These are phyloP conservation scores for Nadsonia fulvescens DNA, from an alignment of 805 yeast species.

Conservation along the genomic window DNA sequence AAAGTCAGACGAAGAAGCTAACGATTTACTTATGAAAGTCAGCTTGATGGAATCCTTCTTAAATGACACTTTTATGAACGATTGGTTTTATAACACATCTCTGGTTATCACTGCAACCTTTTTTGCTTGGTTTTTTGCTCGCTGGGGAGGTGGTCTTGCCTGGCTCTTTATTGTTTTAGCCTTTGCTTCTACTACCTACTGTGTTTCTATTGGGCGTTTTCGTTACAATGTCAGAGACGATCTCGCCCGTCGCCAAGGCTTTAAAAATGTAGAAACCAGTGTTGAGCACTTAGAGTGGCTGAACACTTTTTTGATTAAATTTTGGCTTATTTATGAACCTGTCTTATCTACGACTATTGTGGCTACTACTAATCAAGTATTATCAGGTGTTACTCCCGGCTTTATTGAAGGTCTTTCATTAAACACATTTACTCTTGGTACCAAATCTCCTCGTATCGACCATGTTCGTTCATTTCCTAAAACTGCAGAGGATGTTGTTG, in stretches of 20 bases:
- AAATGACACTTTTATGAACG: slow-evolving; percentile 69
- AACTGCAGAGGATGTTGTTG: slow-evolving; percentile 83
- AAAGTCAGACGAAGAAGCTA: slow-evolving; percentile 44
- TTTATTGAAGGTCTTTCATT: slow-evolving; percentile 73
- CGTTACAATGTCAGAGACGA: slow-evolving; percentile 57
- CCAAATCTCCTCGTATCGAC: slow-evolving; percentile 90
- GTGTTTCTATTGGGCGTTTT: slow-evolving; percentile 69
- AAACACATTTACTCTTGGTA: slow-evolving; percentile 78
- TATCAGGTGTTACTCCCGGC: slow-evolving; percentile 71
- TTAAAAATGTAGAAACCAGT: slow-evolving; percentile 67
- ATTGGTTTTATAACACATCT: slow-evolving; percentile 89
- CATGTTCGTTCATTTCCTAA: slow-evolving; percentile 75
- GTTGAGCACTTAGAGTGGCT: slow-evolving; percentile 93
- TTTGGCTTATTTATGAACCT: slow-evolving; percentile 87
- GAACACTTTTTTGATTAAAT: slow-evolving; percentile 72
- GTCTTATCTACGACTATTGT: slow-evolving; percentile 70
- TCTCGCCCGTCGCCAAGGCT: slow-evolving; percentile 72
- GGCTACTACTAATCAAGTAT: slow-evolving; percentile 66
- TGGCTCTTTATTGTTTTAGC: slow-evolving; percentile 62
- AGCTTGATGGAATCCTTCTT: slow-evolving; percentile 61
- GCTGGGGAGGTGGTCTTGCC: slow-evolving; percentile 57
- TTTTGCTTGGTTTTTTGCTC: slow-evolving; percentile 64
- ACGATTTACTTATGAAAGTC: slow-evolving; percentile 50
- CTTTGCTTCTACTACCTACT: slow-evolving; percentile 47
- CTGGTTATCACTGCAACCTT: slow-evolving; percentile 48